A percentile compares a stretch with the other conserved stretches of the same genome.
Conservation (phyloP, 2,329 filamentous ascomycete genomes). For the Alternaria ethzedia region DNA sequence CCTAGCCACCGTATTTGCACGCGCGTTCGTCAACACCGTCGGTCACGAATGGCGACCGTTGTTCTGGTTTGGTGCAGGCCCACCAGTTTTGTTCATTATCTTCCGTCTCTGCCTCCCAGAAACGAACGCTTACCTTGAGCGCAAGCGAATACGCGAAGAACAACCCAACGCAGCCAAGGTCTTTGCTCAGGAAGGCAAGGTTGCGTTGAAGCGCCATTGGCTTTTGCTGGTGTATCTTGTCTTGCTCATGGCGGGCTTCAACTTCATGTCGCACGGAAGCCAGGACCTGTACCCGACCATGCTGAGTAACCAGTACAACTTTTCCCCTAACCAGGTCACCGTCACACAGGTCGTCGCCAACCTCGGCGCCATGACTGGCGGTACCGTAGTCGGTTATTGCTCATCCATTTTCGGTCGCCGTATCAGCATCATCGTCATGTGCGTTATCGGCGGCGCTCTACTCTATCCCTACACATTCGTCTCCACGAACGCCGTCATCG, state of each 20-base stretch:
- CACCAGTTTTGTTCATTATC: conserved; percentile 79
- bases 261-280: conserved; percentile 85
- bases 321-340: conserved; percentile 56
- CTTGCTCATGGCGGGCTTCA: conserved; percentile 87
- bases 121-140: conserved; percentile 73
- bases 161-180: conserved; percentile 66
- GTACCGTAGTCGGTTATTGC: conserved; percentile 55
- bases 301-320: conserved; percentile 64
- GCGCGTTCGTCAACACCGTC: conserved; percentile 76
- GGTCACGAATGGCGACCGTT: conserved; percentile 81
- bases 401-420: conserved; percentile 56
- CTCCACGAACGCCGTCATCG: conserved; percentile 68
- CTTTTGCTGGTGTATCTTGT: conserved; percentile 80
- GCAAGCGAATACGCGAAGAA: conserved; percentile 67
- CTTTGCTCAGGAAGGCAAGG: conserved; percentile 78
- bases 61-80: conserved; percentile 87
- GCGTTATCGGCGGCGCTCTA: conserved; percentile 72
- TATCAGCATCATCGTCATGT: conserved; percentile 56
- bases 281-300: conserved; percentile 70
- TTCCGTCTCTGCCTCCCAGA: conserved; percentile 81
- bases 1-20: conserved; percentile 63
- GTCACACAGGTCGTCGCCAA: conserved; percentile 59
- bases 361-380: conserved; percentile 57
- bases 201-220: conserved; percentile 82
- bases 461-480: conserved; percentile 85